phyloP scores from a whole-genome alignment of 2,329 filamentous ascomycete species.

The Neonectria ditissima region DNA sequence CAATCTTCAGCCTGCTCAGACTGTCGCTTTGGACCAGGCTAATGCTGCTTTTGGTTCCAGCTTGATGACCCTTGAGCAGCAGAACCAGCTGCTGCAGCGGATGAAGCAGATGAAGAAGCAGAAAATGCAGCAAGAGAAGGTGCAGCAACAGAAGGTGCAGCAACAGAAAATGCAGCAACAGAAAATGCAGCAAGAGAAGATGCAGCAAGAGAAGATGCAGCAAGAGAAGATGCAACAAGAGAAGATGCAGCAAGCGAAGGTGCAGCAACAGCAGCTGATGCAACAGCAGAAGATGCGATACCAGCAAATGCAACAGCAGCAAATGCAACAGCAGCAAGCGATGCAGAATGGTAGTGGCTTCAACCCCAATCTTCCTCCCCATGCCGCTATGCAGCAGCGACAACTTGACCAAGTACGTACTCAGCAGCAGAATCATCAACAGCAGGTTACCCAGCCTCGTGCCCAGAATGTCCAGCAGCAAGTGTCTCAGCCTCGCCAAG shows the following conservation, averaged over 20 bases:
- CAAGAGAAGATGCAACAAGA: too few species aligned
- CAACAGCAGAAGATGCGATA: neutral
- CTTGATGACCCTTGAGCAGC: neutral
- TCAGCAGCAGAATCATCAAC: neutral
- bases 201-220: neutral
- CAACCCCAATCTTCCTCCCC: neutral
- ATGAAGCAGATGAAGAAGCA: neutral
- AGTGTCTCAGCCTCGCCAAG: neutral
- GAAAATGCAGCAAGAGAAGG: neutral
- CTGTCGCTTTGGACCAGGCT: neutral
- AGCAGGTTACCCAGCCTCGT: neutral
- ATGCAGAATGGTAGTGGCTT: neutral
- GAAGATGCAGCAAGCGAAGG: neutral
- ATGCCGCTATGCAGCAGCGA: neutral
- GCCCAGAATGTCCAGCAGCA: neutral
- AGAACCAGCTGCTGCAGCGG: neutral
- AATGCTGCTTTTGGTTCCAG: neutral
- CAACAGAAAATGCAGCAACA: neutral
- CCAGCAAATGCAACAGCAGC: neutral
- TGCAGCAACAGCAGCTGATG: neutral
- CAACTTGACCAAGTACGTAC: neutral
- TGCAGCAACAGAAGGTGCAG: neutral
- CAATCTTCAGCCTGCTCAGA: neutral
- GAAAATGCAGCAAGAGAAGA: neutral
- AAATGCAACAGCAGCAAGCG: neutral